phyloP scores from a whole-genome alignment of 2,329 filamentous ascomycete genomes.

The Rhytidhysteron rufulum region DNA sequence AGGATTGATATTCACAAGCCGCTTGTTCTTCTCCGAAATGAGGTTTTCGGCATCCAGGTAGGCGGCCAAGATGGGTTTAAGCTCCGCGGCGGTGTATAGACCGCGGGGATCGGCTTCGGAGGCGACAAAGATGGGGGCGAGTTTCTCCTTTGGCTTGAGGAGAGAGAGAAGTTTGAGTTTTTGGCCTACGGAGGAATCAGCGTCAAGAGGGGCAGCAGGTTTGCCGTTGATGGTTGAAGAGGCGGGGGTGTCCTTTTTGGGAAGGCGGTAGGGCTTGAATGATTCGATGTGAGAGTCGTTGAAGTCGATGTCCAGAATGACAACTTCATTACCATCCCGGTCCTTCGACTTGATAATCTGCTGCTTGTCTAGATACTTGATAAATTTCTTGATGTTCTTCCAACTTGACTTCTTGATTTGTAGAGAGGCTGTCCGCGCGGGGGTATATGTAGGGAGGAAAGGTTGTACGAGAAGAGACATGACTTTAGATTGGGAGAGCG shows the following conservation, averaged over 20 bases:
- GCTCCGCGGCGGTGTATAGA: constrained; percentile 58
- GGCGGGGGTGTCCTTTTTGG: constrained; percentile 49
- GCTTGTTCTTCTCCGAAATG: constrained; percentile 55
- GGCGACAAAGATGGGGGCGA: constrained; percentile 53
- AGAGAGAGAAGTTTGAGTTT: constrained; percentile 50
- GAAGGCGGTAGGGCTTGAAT: constrained; percentile 61
- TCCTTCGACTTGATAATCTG: constrained; percentile 63
- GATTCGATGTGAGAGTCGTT: constrained; percentile 49
- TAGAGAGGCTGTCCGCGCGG: constrained; percentile 53
- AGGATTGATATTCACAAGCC: constrained; percentile 59
- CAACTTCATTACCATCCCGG: constrained; percentile 59
- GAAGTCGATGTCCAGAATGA: constrained; percentile 64
- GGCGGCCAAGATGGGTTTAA: constrained; percentile 53
- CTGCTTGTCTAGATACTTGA: constrained; percentile 64
- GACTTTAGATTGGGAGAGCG: constrained; percentile 60
- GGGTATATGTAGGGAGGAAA: constrained; percentile 57
- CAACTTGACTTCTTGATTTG: constrained; percentile 68
- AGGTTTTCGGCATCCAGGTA: constrained; percentile 59
- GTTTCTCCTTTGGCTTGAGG: constrained; percentile 55
- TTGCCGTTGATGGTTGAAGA: constrained; percentile 34
- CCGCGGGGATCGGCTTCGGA: constrained; percentile 48
- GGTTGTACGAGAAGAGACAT: constrained; percentile 64
- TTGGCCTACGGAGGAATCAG: constrained; percentile 44
- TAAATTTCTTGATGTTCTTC: constrained; percentile 68
- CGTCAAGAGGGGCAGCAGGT: constrained; percentile 36